Percentiles rank a stretch among this genome's conserved stretches.
Conservation (phyloP, 2,329 filamentous ascomycete species). For the Paramyrothecium sp. region DNA sequence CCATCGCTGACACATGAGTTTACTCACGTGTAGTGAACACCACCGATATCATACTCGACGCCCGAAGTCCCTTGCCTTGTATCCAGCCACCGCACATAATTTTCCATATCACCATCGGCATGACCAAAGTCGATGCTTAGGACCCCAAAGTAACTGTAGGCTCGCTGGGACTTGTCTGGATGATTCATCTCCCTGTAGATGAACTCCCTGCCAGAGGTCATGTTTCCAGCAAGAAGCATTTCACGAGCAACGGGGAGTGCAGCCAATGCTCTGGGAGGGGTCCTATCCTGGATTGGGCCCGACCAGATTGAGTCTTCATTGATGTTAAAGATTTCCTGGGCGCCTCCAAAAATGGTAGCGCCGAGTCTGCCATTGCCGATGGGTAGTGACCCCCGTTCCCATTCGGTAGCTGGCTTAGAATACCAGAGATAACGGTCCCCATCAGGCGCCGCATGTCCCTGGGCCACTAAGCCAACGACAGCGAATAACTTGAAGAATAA, state of each 20-base stretch:
- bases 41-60: constrained; percentile 32
- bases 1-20: not conserved
- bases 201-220: constrained; percentile 33
- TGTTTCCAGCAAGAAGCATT: constrained; percentile 32
- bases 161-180: not conserved
- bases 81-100: constrained; percentile 36
- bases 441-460: not conserved
- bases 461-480: too few species aligned
- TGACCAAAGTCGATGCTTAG: constrained; percentile 32
- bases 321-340: constrained; percentile 35
- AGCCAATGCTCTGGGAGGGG: constrained; percentile 27
- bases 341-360: constrained; percentile 38
- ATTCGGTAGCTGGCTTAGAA: not conserved
- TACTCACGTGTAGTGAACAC: constrained; percentile 18
- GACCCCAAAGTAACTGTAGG: constrained; percentile 11
- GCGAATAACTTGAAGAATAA: too few species aligned
- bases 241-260: constrained; percentile 31
- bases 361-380: constrained; percentile 41
- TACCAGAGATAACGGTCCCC: not conserved
- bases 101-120: constrained; percentile 17
- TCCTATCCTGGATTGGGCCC: constrained; percentile 37
- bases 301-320: constrained; percentile 45
- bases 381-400: constrained; percentile 26
- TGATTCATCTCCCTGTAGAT: constrained; percentile 6
- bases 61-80: constrained; percentile 29